Conservation (phyloP, 2,329 filamentous ascomycete genomes). For the Sphaerulina populicola region DNA sequence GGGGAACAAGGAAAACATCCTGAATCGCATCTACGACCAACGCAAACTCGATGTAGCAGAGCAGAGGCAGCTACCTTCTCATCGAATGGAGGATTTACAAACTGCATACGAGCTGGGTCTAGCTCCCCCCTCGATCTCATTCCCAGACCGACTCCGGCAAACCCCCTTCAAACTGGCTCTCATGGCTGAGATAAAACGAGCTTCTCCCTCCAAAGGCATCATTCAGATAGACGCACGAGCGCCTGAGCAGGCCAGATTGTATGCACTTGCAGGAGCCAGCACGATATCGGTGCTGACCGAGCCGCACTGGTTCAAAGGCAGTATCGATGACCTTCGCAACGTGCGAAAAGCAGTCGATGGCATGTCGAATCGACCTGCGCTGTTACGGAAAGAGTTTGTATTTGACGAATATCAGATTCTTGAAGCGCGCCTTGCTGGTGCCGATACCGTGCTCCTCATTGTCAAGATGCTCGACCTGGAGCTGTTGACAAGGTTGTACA, state of each 20-base stretch:
- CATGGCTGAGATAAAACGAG: slow-evolving; percentile 96
- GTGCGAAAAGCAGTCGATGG: slow-evolving; percentile 83
- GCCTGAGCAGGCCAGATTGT: slow-evolving; percentile 79
- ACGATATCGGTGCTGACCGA: slow-evolving; percentile 98
- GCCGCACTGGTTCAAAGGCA: slow-evolving; percentile 98
- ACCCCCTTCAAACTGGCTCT: slow-evolving; percentile 83
- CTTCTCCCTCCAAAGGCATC: slow-evolving; percentile 89
- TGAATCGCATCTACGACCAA: slow-evolving; percentile 82
- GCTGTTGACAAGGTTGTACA: slow-evolving; percentile 68
- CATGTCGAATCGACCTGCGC: slow-evolving; percentile 84
- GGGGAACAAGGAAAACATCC: slow-evolving; percentile 69
- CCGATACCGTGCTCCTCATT: slow-evolving; percentile 89
- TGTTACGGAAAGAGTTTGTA: slow-evolving; percentile 92
- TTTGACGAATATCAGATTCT: slow-evolving; percentile 98
- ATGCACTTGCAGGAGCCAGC: slow-evolving; percentile 87
- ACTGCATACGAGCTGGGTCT: slow-evolving; percentile 77
- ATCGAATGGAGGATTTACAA: slow-evolving; percentile 73
- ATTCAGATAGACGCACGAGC: slow-evolving; percentile 84
- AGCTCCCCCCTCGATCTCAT: slow-evolving; percentile 73
- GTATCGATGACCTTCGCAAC: slow-evolving; percentile 80
- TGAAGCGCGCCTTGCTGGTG: slow-evolving; percentile 83
- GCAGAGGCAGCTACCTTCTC: slow-evolving; percentile 79
- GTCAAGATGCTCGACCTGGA: slow-evolving; percentile 90
- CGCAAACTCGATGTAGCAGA: slow-evolving; percentile 65
- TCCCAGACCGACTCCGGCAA: slow-evolving; percentile 68